A percentile compares a stretch with the other conserved stretches of the same genome.
These are phyloP conservation scores for Saccharomycopsis fodiens DNA, from an alignment of 805 yeast genomes.

Conservation along the genomic window DNA sequence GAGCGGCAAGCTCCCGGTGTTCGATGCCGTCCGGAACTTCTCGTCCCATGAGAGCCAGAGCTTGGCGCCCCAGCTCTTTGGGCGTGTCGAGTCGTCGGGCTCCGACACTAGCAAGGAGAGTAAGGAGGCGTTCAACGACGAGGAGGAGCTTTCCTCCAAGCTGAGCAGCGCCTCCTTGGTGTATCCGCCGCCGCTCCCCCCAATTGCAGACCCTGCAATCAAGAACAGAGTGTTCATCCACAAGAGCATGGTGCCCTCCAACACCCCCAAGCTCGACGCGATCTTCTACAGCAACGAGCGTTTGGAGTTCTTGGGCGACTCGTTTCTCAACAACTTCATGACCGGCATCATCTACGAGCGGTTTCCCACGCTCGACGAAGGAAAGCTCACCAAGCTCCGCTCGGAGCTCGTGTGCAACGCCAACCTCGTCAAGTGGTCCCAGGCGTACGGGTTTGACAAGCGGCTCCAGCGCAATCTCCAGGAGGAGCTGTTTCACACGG, in stretches of 20 bases:
- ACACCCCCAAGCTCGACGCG: conserved; percentile 48
- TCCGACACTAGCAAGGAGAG: background rate
- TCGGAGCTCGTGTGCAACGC: conserved; percentile 66
- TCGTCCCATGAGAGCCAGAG: too few relatives aligned
- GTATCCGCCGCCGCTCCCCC: conserved; percentile 68
- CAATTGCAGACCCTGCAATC: conserved; percentile 49
- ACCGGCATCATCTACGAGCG: conserved; percentile 57
- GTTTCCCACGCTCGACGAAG: conserved; percentile 72
- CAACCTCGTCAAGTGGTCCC: conserved; percentile 62
- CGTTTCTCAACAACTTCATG: conserved; percentile 66
- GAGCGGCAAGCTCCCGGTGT: background rate
- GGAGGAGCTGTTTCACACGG: conserved; percentile 36
- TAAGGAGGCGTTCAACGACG: background rate
- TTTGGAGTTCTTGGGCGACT: conserved; percentile 85
- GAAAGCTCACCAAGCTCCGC: conserved; percentile 66
- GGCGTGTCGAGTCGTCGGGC: background rate
- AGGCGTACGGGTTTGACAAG: conserved; percentile 57
- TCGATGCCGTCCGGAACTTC: conserved; percentile 3
- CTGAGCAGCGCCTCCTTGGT: background rate
- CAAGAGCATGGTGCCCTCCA: conserved; percentile 56
- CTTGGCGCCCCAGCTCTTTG: background rate
- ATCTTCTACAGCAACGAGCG: conserved; percentile 73
- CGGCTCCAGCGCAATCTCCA: conserved; percentile 45
- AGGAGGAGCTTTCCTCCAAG: background rate
- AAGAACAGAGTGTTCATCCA: conserved; percentile 73